Evolutionary conservation across 345 rosid genomes (phyloP).

Genomic region (Balakata baccata): DNA sequence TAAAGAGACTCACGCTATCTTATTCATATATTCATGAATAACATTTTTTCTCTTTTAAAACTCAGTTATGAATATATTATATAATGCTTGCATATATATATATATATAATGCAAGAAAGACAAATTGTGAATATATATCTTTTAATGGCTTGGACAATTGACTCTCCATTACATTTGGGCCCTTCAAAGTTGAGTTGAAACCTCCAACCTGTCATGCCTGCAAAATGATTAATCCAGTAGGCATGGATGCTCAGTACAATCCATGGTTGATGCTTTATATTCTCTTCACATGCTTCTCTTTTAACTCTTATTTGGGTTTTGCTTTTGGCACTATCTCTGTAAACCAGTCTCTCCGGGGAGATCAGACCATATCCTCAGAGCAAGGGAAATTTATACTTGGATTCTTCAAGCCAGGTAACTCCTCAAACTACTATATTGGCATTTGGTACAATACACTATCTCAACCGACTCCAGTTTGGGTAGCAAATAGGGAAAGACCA

Average conservation of each 20-base stretch:
- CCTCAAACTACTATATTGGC: conserved; percentile 24
- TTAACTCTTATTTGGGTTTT: not conserved
- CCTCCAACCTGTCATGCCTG: not conserved
- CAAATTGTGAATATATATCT: not conserved
- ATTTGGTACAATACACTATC: conserved; percentile 29
- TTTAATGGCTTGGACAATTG: not conserved
- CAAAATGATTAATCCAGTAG: not conserved
- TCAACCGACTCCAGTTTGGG: conserved; percentile 21
- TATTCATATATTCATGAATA: too few species aligned
- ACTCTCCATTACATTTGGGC: not conserved
- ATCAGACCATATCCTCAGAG: conserved; percentile 23
- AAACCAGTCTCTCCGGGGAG: conserved; percentile 16
- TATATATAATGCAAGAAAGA: too few species aligned
- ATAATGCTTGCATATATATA: too few species aligned
- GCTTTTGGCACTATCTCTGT: not conserved
- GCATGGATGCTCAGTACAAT: conserved; percentile 16
- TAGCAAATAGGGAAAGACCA: conserved; percentile 26
- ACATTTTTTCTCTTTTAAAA: too few species aligned
- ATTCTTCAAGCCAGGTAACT: conserved; percentile 29
- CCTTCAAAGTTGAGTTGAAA: not conserved
- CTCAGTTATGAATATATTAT: too few species aligned
- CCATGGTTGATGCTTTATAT: conserved; percentile 12
- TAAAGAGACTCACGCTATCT: too few species aligned
- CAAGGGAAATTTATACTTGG: conserved; percentile 23
- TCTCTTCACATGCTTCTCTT: conserved; percentile 16